Conservation (phyloP, 805 yeast species). For the Candida dajiaensis region DNA sequence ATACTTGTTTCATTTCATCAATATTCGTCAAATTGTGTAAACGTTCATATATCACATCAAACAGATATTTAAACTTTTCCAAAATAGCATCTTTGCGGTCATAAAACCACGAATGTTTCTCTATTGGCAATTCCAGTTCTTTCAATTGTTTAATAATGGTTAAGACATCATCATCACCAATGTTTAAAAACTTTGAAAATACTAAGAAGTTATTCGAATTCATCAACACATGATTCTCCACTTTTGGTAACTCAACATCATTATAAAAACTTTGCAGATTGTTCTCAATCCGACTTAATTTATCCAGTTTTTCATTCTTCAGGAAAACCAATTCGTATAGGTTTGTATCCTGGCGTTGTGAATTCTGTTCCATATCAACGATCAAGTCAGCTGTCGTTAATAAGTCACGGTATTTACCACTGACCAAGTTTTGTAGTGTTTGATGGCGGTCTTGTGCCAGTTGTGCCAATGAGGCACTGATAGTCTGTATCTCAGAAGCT, state of each 20-base stretch:
- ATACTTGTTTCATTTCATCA: slow-evolving; percentile 5
- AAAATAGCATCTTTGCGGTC: slow-evolving; percentile 1
- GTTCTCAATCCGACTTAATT: slow-evolving; percentile 12
- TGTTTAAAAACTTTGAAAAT: slow-evolving; percentile 6
- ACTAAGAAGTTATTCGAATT: slow-evolving; percentile 3
- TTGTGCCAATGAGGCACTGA: not conserved
- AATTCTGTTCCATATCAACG: slow-evolving; percentile 16
- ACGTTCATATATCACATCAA: not conserved
- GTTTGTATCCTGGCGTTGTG: slow-evolving; percentile 13
- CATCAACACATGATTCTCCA: not conserved
- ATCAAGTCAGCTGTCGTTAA: slow-evolving; percentile 22
- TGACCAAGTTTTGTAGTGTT: slow-evolving; percentile 20
- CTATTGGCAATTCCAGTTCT: slow-evolving; percentile 5
- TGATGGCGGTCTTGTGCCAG: slow-evolving; percentile 4
- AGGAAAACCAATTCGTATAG: slow-evolving; percentile 20
- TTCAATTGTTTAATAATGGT: not conserved
- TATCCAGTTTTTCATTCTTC: slow-evolving; percentile 8
- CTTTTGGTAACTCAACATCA: not conserved
- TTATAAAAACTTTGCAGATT: slow-evolving; percentile 6
- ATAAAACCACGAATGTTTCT: not conserved
- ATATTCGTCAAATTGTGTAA: slow-evolving; percentile 2
- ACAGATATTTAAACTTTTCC: slow-evolving; percentile 3
- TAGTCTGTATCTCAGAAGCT: not conserved
- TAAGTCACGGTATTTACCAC: slow-evolving; percentile 22
- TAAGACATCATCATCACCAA: slow-evolving; percentile 4